Base-by-base conservation (phyloP, 139 green algal genomes). In the Chlamydomonas incerta region DNA sequence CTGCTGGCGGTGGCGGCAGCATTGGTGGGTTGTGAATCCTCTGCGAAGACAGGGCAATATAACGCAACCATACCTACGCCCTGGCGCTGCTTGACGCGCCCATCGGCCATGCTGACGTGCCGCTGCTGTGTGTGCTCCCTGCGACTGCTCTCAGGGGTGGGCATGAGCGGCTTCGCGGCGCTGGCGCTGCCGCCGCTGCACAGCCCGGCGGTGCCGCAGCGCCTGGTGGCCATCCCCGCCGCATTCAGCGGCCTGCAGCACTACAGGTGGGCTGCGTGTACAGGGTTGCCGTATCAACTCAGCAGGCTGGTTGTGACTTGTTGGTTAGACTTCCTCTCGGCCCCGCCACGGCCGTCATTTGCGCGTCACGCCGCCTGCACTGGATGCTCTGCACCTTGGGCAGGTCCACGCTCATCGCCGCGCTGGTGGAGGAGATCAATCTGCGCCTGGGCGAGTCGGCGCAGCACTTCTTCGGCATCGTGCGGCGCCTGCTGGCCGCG, bases 381-480 rank as follows among this genome's bases (percentile, higher is more conserved):
- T 69, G 2, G 18, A 60, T 66, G 60, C 60, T 31, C 18, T n/a
- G 13, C 34, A 14, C 20, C n/a, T 14, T 23, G 18, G 6, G 1
- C 58, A 82, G 55, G 33, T 33, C 63, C 52, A 37, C 60, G 15
- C 85, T 91, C 75, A n/a, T 65, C 21, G 79, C 77, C 33, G 88
- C 91, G 0, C 68, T 96, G 23, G 58, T 50, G 67, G 93, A 96
- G 68, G 93, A 96, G 66, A 67, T 94, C 1, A 94, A 92, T 63
- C 85, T 96, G 34, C 85, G 87, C 73, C 90, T 85, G 13, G 82
- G 71, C 11, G 88, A 85, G 50, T 46, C 77, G 35, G 83, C 37
- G 4, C 67, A 80, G 37, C 57, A 68, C 0, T 72, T 81, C 21
- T 81, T 83, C 80, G 90, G 80, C 76, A 63, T 92, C 14, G 68